Evolutionary conservation across 768 basidiomycete species (phyloP), one percentile per base, ranked within the genome.

Genomic region (Rhodotorula toruloides): DNA sequence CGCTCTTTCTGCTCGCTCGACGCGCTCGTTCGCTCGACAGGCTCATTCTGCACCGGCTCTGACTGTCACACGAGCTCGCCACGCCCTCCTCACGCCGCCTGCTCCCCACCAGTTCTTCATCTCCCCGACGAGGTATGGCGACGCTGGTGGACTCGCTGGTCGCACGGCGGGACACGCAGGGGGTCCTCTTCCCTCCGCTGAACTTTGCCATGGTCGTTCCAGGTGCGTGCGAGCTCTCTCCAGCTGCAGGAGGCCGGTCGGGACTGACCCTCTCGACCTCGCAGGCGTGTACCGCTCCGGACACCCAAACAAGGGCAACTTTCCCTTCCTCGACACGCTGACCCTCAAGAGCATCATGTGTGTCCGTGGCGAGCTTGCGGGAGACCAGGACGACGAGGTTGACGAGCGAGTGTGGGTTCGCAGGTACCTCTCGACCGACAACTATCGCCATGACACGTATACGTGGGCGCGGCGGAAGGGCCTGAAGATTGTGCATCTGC

Each of bases 301-400:
- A 0, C 76, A 77, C 67, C 78, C 78, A 8, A 77, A 77, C 54
- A 66, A 60, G 58, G 73, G 75, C 71, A 77, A 77, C 66, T 74
- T 74, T 44, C 48, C 72, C 1, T 77, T 76, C 58, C 71, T 78
- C 31, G 59, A 71, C 25, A 54, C 69, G 31, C 72, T 78, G 19
- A 63, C 65, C 4, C 59, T 78, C 27, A 69, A 67, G 54, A 73
- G 72, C 16, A 76, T 78, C 60, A 74, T 78, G 73, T 76, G 31
- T 43, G 74, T 72, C 13, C 17, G 17, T 1, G 68, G 2, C 29
- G 14, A 2, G 2, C 36, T 42, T 25, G 21, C 21, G 31, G 10
- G 9, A 2, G 16, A 4, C 25, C 54, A 22, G n/a, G 6, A n/a
- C 37, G 17, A 52, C 31, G 12, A 21, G 31, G 25, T 36, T 27